phyloP scores from a whole-genome alignment of 2,329 filamentous ascomycete genomes.

The Fusarium longipes region DNA sequence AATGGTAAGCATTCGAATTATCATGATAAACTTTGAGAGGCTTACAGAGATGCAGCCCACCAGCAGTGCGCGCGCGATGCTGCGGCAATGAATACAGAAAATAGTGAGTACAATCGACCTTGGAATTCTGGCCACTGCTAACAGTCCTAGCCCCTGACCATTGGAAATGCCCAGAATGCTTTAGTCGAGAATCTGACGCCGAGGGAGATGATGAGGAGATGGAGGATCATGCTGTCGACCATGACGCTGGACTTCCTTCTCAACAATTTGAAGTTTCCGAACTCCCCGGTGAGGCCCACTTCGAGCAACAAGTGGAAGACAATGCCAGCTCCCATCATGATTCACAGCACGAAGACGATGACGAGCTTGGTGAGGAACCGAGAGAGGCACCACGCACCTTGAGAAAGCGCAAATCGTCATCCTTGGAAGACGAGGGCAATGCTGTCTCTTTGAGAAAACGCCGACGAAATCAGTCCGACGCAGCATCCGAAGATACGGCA shows the following conservation, averaged over 20 bases:
- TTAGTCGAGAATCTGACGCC: conserved; percentile 48
- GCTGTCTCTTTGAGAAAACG: conserved; percentile 65
- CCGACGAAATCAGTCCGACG: conserved; percentile 59
- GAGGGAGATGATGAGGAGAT: conserved; percentile 49
- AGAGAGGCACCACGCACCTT: conserved; percentile 76
- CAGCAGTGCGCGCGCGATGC: conserved; percentile 86
- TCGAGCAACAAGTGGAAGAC: conserved; percentile 13
- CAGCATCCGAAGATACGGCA: conserved; percentile 51
- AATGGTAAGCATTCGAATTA: conserved; percentile 72
- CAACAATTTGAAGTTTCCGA: conserved; percentile 45
- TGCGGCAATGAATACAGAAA: conserved; percentile 52
- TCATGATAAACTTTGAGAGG: conserved; percentile 29
- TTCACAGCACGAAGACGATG: conserved; percentile 25
- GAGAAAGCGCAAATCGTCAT: conserved; percentile 86
- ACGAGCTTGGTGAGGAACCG: conserved; percentile 18
- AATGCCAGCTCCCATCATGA: conserved; percentile 28
- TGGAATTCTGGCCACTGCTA: conserved; percentile 3
- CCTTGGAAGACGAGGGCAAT: conserved; percentile 70
- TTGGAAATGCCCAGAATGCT: conserved; percentile 66
- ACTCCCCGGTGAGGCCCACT: conserved; percentile 14
- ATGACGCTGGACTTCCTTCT: conserved; percentile 40
- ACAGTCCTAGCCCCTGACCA: conserved; percentile 53
- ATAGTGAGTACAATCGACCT: conserved; percentile 43
- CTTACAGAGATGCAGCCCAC: conserved; percentile 76
- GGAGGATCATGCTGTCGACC: conserved; percentile 39